Conservation (phyloP, 192 early-diverging fungal species). For the Coemansia pectinata region DNA sequence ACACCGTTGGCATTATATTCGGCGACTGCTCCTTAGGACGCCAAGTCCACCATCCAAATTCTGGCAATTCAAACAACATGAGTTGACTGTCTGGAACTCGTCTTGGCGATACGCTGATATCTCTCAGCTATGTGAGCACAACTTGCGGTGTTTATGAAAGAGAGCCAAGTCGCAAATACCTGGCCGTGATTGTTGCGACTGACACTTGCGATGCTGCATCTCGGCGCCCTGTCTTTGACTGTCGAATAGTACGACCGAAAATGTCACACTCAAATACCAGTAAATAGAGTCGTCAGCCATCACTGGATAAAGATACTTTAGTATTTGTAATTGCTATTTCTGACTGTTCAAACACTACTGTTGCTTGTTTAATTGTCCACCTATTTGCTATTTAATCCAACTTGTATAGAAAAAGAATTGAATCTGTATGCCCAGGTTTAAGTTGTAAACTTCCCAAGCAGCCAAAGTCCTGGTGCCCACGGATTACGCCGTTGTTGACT, state of each 20-base stretch:
- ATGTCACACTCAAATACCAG: conserved; percentile 31
- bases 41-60: conserved; percentile 25
- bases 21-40: conserved; percentile 12
- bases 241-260: conserved; percentile 51
- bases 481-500: background rate
- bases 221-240: conserved; percentile 55
- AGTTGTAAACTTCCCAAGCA: conserved; percentile 6
- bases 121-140: background rate
- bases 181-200: conserved; percentile 19
- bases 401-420: conserved; percentile 3
- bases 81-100: conserved; percentile 39
- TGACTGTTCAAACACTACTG: conserved; percentile 25
- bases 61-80: conserved; percentile 1
- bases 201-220: background rate
- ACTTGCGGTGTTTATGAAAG: background rate
- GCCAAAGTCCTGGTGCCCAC: conserved; percentile 19
- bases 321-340: conserved; percentile 10
- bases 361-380: conserved; percentile 18
- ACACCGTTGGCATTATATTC: background rate
- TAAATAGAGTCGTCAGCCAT: conserved; percentile 41
- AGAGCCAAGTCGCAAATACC: conserved; percentile 49
- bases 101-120: conserved; percentile 19
- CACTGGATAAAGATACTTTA: background rate
- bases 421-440: conserved; percentile 48
- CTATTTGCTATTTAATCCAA: background rate